A percentile compares a stretch with the other conserved stretches of the same genome.
phyloP scores from a whole-genome alignment of 2,329 filamentous ascomycete genomes.

The Aquanectria penicillioides region DNA sequence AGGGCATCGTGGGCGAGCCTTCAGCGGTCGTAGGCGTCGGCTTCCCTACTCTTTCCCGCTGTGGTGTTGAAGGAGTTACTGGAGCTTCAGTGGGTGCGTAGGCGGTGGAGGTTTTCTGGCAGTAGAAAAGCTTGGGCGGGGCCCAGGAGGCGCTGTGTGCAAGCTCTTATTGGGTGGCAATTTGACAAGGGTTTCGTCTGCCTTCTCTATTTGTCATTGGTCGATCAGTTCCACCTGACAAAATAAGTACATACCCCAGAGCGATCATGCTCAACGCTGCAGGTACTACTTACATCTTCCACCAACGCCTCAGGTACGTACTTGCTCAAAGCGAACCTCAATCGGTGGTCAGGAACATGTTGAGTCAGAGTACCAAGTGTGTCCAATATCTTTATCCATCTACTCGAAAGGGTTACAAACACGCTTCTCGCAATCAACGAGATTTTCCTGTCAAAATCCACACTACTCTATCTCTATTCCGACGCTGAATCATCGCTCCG shows the following conservation, averaged over 20 bases:
- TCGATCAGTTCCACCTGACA: no score
- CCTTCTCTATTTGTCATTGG: constrained; percentile 1
- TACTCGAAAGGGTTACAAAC: constrained; percentile 3
- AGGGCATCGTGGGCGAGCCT: constrained; percentile 14
- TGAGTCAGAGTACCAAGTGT: no score
- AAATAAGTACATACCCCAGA: no score
- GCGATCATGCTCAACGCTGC: no score
- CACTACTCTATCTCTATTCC: neutral
- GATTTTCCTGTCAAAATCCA: neutral
- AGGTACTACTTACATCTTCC: no score
- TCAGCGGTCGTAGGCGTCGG: constrained; percentile 3
- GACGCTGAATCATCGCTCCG: neutral
- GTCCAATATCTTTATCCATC: neutral
- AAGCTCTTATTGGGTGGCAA: neutral
- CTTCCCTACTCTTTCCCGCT: constrained; percentile 14
- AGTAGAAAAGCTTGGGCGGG: constrained; percentile 12
- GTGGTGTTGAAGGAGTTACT: constrained; percentile 22
- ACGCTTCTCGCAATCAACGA: neutral
- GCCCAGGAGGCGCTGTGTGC: neutral
- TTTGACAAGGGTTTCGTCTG: neutral
- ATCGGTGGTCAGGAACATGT: no score
- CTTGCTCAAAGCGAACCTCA: no score
- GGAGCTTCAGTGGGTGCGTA: constrained; percentile 9
- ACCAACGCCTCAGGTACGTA: no score
- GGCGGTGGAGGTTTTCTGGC: constrained; percentile 1